A percentile compares a stretch with the other conserved stretches of the same genome.
Evolutionary conservation across 768 basidiomycete genomes (phyloP).

Genomic region (Butyriboletus loyo): DNA sequence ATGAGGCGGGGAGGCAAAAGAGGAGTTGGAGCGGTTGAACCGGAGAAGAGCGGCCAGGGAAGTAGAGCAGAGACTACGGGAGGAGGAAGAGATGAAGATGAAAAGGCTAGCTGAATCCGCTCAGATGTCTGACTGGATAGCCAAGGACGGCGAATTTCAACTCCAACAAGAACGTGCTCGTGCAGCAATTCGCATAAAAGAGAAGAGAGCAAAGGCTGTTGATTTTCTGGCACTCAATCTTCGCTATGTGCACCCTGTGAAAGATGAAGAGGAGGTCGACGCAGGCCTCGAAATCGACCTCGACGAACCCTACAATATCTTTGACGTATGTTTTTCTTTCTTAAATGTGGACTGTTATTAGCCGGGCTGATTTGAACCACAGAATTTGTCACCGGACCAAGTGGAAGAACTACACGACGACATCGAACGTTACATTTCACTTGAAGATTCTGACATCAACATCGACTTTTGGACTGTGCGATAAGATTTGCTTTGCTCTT

Average conservation of each 20-base stretch:
- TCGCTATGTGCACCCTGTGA: slow-evolving; percentile 78
- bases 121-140: slow-evolving; percentile 97
- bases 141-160: slow-evolving; percentile 96
- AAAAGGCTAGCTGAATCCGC: slow-evolving; percentile 88
- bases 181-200: slow-evolving; percentile 91
- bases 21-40: slow-evolving; percentile 91
- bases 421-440: slow-evolving; percentile 84
- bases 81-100: slow-evolving; percentile 91
- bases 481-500: slow-evolving; percentile 1
- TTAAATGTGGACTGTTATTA: neutral
- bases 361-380: slow-evolving; percentile 11
- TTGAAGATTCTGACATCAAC: slow-evolving; percentile 82
- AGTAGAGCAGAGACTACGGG: slow-evolving; percentile 79
- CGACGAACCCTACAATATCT: slow-evolving; percentile 97
- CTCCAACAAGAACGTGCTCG: slow-evolving; percentile 89
- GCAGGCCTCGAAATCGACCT: slow-evolving; percentile 95
- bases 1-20: slow-evolving; percentile 95
- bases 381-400: slow-evolving; percentile 86
- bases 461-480: slow-evolving; percentile 97
- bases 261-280: slow-evolving; percentile 77
- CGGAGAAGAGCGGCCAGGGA: slow-evolving; percentile 89
- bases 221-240: slow-evolving; percentile 96
- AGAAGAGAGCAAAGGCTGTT: slow-evolving; percentile 97
- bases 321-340: slow-evolving; percentile 62
- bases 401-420: slow-evolving; percentile 92